Evolutionary conservation across 176 grass and related monocot species (phyloP).

Genomic region (Bromus sterilis): DNA sequence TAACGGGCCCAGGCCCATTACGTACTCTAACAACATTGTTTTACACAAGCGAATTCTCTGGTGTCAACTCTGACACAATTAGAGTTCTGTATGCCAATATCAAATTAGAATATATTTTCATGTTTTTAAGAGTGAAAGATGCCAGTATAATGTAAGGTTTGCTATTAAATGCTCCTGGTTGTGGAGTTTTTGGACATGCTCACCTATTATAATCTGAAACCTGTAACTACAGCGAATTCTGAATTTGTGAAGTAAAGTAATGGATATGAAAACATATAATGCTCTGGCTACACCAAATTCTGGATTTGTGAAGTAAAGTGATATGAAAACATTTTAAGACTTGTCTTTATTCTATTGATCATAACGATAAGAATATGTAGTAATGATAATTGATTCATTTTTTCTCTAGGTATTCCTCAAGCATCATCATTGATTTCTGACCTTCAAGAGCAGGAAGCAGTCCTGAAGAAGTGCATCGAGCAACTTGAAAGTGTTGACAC

Average conservation of each 20-base stretch:
- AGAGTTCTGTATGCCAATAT: neutral
- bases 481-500: constrained; percentile 58
- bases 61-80: neutral
- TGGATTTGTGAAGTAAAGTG: neutral
- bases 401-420: constrained; percentile 60
- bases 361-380: neutral
- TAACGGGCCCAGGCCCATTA: no score
- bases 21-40: no score
- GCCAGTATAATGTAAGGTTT: neutral
- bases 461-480: constrained; percentile 53
- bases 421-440: constrained; percentile 44
- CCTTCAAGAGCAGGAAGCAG: constrained; percentile 59
- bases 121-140: neutral
- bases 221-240: neutral
- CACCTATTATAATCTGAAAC: neutral
- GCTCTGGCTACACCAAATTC: no score
- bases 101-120: neutral
- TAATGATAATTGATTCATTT: constrained; percentile 8
- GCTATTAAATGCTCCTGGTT: neutral
- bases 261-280: neutral
- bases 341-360: neutral
- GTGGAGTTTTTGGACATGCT: neutral
- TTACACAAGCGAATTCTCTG: neutral
- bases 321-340: neutral
- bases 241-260: neutral